Evolutionary conservation across 495 filamentous ascomycete genomes (phyloP), one percentile per base, ranked within the genome.

Genomic region (Penicillium simplicissimum): DNA sequence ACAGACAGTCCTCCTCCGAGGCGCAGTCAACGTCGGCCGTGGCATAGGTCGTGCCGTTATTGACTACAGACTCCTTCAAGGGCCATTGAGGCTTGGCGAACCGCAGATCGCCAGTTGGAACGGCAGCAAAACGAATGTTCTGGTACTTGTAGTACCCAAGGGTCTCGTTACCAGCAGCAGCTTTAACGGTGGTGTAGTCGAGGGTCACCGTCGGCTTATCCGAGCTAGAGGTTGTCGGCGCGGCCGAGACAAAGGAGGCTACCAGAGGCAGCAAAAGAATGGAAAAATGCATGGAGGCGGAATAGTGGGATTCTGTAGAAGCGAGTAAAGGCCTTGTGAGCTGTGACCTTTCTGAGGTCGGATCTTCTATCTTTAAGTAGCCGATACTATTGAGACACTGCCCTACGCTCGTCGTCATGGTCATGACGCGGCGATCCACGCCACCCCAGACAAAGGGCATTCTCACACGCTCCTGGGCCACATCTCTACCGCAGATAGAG

Each of bases 41-140:
- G 55, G 82, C 72, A 71, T 81, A 71, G 17, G 70, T 60, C 37
- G 49, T 79, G 14, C 83, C 83, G 66, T 83, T 78, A 55, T 86
- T 82, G 45, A 85, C 64, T 5, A 66, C 76, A 0, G 76, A 69
- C 55, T 82, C 74, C 8, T 64, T 70, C 15, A 68, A 58, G 11
- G 84, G 84, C 47, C 82, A 74, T 28, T 75, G 74, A 7, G 85
- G 85, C 58, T 82, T 84, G 2, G 76, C 75, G 73, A 83, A 88
- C 28, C 85, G 76, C n/a, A 84, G 72, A 36, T 80, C 67, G 3
- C 82, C 84, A 3, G 81, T 77, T 0, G 85, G 84, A 13, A 80
- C 77, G 1, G 82, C 80, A 9, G 81, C 85, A 68, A 81, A 88
- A 1, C 85, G 78, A 59, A 87, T 85, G 56, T 86, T 87, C 19